Conservation (phyloP, 305 asterid genomes). For the Striga hermonthica region DNA sequence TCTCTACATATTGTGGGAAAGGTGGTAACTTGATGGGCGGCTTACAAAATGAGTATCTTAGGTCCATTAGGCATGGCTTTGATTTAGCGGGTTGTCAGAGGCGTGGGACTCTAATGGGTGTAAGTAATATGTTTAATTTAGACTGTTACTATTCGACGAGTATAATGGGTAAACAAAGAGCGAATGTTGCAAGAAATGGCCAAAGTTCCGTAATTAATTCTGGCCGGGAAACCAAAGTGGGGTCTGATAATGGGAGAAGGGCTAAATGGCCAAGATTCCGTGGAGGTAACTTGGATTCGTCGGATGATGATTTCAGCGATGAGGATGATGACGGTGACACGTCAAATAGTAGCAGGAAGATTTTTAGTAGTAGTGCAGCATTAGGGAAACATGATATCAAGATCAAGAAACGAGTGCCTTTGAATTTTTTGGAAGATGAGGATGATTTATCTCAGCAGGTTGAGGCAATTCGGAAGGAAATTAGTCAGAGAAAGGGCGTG, state of each 20-base stretch:
- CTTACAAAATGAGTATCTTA: slow-evolving; percentile 24
- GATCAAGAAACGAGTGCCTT: slow-evolving; percentile 62
- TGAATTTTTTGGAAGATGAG: slow-evolving; percentile 62
- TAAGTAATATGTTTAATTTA: slow-evolving; percentile 28
- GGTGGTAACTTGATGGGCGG: slow-evolving; percentile 26
- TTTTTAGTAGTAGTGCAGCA: slow-evolving; percentile 62
- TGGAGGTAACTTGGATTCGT: slow-evolving; percentile 33
- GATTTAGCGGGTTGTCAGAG: slow-evolving; percentile 28
- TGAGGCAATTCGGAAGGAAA: slow-evolving; percentile 60
- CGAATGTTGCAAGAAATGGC: slow-evolving; percentile 38
- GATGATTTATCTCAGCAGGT: slow-evolving; percentile 60
- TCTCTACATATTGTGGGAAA: slow-evolving; percentile 36
- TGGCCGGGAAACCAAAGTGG: slow-evolving; percentile 31
- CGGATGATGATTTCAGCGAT: slow-evolving; percentile 51
- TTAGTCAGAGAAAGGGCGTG: slow-evolving; percentile 49
- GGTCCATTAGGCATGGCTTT: slow-evolving; percentile 31
- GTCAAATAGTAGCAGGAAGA: slow-evolving; percentile 33
- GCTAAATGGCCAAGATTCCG: slow-evolving; percentile 58
- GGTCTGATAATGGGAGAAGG: slow-evolving; percentile 33
- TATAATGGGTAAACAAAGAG: slow-evolving; percentile 27
- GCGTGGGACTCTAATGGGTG: slow-evolving; percentile 32
- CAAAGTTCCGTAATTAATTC: slow-evolving; percentile 33
- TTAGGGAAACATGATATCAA: slow-evolving; percentile 64
- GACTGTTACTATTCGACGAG: slow-evolving; percentile 49
- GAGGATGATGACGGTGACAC: slow-evolving; percentile 44